phyloP scores from a whole-genome alignment of 2,329 filamentous ascomycete genomes.

The Colletotrichum somersetense region DNA sequence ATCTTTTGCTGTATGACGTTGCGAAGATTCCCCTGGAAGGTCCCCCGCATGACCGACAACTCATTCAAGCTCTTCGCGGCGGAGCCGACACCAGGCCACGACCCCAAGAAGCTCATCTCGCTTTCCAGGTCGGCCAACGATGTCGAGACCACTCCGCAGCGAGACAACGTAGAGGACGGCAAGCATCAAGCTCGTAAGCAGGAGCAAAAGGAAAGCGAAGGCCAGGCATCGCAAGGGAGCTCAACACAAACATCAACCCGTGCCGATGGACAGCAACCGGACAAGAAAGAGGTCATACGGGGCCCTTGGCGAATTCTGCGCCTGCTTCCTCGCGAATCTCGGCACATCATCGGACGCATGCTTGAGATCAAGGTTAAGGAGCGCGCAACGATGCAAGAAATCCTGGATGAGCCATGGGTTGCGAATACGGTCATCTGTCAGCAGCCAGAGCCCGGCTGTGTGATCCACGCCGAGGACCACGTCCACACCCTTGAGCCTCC shows the following conservation, averaged over 20 bases:
- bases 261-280: constrained; percentile 46
- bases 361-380: constrained; percentile 87
- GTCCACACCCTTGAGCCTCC: constrained; percentile 87
- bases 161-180: constrained; percentile 54
- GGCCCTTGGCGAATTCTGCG: constrained; percentile 92
- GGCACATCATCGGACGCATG: constrained; percentile 93
- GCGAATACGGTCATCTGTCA: constrained; percentile 84
- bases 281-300: constrained; percentile 84
- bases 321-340: constrained; percentile 87
- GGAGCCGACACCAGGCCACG: constrained; percentile 81
- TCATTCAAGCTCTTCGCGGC: constrained; percentile 94
- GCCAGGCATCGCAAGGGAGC: constrained; percentile 39
- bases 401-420: constrained; percentile 92
- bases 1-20: constrained; percentile 99
- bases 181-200: constrained; percentile 45
- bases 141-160: constrained; percentile 53
- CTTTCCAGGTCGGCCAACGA: constrained; percentile 61
- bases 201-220: constrained; percentile 39
- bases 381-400: constrained; percentile 86
- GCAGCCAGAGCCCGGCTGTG: constrained; percentile 77
- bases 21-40: constrained; percentile 96
- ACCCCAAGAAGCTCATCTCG: constrained; percentile 65
- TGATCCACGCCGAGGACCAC: constrained; percentile 82
- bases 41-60: constrained; percentile 90
- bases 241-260: constrained; percentile 34